Evolutionary conservation across 2,329 filamentous ascomycete genomes (phyloP).

Genomic region (Trichoderma atroviride): DNA sequence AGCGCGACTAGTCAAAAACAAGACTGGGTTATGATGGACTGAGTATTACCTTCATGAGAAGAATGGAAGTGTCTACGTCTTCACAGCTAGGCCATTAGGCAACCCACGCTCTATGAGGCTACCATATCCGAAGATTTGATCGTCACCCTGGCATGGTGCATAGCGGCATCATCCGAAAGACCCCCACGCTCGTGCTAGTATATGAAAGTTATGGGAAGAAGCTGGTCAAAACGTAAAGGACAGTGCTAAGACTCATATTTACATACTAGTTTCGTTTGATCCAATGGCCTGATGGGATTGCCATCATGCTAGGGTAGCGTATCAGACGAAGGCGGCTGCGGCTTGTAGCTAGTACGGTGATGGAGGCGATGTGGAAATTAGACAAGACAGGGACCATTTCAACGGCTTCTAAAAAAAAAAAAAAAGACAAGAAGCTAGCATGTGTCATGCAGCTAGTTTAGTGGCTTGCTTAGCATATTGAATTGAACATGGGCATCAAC

Average conservation of each 20-base stretch:
- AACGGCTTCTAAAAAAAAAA: background rate
- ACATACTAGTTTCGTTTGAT: constrained; percentile 3
- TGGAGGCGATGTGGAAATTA: background rate
- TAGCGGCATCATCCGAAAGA: background rate
- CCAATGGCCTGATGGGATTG: constrained; percentile 6
- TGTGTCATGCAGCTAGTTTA: constrained; percentile 11
- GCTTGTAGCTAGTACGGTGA: background rate
- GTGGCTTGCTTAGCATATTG: background rate
- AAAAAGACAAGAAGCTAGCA: background rate
- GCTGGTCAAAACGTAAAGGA: constrained; percentile 1
- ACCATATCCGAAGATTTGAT: background rate
- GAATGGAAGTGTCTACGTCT: background rate
- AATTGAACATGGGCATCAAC: background rate
- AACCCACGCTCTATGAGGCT: background rate
- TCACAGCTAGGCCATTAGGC: background rate
- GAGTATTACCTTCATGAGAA: background rate
- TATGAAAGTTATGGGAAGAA: background rate
- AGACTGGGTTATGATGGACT: too few relatives aligned
- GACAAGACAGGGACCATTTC: background rate
- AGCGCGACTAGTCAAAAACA: background rate
- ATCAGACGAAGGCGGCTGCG: background rate
- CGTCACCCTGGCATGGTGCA: background rate
- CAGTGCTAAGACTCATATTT: background rate
- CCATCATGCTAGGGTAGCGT: constrained; percentile 9
- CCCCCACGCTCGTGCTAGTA: background rate